These are phyloP conservation scores for Penicillium parvum DNA, from an alignment of 495 filamentous ascomycete species.

Conservation along the genomic window DNA sequence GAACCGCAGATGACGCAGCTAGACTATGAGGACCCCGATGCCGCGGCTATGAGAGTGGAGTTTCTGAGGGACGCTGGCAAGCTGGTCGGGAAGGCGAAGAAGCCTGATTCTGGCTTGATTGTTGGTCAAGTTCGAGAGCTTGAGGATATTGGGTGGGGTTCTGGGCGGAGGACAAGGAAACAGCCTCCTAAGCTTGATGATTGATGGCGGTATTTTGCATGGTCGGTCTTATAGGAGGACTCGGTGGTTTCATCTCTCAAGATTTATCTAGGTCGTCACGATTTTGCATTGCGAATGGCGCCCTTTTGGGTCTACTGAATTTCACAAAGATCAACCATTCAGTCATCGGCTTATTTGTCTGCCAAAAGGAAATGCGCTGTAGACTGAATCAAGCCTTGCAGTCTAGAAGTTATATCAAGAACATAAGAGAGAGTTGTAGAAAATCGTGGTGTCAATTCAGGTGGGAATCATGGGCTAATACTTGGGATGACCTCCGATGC, in stretches of 20 bases:
- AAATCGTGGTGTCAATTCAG: conserved; percentile 16
- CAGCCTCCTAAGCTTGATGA: conserved; percentile 22
- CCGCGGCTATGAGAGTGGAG: conserved; percentile 44
- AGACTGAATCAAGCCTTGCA: background rate
- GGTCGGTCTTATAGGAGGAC: conserved; percentile 1
- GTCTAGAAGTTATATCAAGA: too few relatives aligned
- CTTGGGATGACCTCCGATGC: conserved; percentile 16
- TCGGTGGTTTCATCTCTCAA: too few relatives aligned
- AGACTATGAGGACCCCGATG: conserved; percentile 52
- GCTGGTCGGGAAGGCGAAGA: conserved; percentile 24
- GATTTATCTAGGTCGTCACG: conserved; percentile 3
- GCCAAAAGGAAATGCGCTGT: background rate
- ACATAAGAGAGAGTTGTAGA: background rate
- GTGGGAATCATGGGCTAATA: conserved; percentile 24
- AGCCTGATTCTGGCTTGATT: conserved; percentile 14
- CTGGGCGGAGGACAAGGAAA: conserved; percentile 39
- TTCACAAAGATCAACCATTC: background rate
- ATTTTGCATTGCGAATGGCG: conserved; percentile 28
- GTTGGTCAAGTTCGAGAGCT: conserved; percentile 33
- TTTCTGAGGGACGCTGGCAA: conserved; percentile 44
- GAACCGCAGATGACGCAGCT: conserved; percentile 48
- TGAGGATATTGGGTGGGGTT: conserved; percentile 35
- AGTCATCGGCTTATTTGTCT: background rate
- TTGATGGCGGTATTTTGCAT: conserved; percentile 10
- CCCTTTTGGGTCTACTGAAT: conserved; percentile 3